Evolutionary conservation across 1,284 basidiomycete genomes (phyloP).

Genomic region (Veloboletus limbatus): DNA sequence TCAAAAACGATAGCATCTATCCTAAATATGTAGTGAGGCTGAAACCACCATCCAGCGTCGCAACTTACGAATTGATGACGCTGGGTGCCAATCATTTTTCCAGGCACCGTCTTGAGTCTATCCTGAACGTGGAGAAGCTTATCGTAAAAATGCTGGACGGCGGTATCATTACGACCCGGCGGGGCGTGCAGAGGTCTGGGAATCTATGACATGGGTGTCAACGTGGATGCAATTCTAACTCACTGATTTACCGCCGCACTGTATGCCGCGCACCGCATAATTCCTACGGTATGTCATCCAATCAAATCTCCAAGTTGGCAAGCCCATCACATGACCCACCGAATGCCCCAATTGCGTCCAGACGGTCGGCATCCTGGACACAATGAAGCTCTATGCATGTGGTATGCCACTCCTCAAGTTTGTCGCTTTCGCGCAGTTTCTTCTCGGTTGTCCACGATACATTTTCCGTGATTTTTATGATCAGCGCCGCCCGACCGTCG

Average conservation of each 20-base stretch:
- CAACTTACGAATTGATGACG: slow-evolving; percentile 68
- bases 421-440: slow-evolving; percentile 51
- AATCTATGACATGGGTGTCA: slow-evolving; percentile 4
- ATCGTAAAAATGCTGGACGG: slow-evolving; percentile 85
- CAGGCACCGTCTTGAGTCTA: slow-evolving; percentile 74
- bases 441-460: slow-evolving; percentile 89
- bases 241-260: slow-evolving; percentile 66
- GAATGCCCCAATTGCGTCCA: slow-evolving; percentile 91
- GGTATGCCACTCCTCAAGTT: slow-evolving; percentile 71
- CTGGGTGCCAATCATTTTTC: slow-evolving; percentile 65
- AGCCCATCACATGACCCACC: slow-evolving; percentile 46
- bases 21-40: slow-evolving; percentile 3
- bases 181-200: slow-evolving; percentile 67
- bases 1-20: slow-evolving; percentile 57
- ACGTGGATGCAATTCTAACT: slow-evolving; percentile 16
- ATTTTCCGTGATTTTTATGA: slow-evolving; percentile 70
- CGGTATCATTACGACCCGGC: slow-evolving; percentile 50
- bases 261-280: slow-evolving; percentile 85
- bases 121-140: slow-evolving; percentile 78
- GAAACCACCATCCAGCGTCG: background rate
- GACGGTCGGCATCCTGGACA: slow-evolving; percentile 89
- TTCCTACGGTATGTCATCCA: slow-evolving; percentile 44
- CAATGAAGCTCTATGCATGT: slow-evolving; percentile 82
- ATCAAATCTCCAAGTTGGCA: background rate
- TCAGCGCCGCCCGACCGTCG: slow-evolving; percentile 55